Conservation (phyloP, 305 asterid species). For the Euphrasia arctica region DNA sequence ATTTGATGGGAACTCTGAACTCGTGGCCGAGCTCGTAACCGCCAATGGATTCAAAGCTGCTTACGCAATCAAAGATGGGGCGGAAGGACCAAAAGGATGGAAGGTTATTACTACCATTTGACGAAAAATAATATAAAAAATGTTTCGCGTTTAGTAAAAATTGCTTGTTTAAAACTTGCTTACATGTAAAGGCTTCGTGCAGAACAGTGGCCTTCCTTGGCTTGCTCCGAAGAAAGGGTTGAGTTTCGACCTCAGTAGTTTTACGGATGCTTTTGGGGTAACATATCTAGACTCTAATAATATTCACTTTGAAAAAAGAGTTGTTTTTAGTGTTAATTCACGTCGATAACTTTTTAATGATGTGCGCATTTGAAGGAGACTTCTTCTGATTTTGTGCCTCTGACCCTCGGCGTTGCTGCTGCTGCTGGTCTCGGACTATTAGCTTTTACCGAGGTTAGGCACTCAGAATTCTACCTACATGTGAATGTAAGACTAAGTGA, state of each 20-base stretch:
- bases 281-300: neutral
- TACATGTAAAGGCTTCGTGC: constrained; percentile 31
- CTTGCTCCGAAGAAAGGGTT: constrained; percentile 52
- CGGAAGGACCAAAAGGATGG: constrained; percentile 96
- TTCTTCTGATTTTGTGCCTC: constrained; percentile 43
- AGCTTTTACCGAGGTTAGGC: constrained; percentile 77
- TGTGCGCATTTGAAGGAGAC: constrained; percentile 43
- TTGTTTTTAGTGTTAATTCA: neutral
- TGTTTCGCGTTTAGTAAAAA: too few species aligned
- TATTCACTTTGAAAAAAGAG: neutral
- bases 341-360: neutral
- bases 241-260: constrained; percentile 53
- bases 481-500: constrained; percentile 32
- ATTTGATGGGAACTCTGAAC: constrained; percentile 94
- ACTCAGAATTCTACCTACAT: neutral
- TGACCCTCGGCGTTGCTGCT: constrained; percentile 68
- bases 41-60: constrained; percentile 95
- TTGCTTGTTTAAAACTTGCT: constrained; percentile 8
- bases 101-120: constrained; percentile 41
- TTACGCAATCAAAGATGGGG: constrained; percentile 91
- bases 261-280: constrained; percentile 62
- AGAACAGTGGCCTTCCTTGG: constrained; percentile 98
- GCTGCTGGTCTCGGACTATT: constrained; percentile 78
- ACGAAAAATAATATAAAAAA: too few species aligned
- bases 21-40: constrained; percentile 89